Percentiles rank a stretch among this genome's conserved stretches.
Conservation (phyloP, 352 stramenopile genomes). For the Peronospora destructor region DNA sequence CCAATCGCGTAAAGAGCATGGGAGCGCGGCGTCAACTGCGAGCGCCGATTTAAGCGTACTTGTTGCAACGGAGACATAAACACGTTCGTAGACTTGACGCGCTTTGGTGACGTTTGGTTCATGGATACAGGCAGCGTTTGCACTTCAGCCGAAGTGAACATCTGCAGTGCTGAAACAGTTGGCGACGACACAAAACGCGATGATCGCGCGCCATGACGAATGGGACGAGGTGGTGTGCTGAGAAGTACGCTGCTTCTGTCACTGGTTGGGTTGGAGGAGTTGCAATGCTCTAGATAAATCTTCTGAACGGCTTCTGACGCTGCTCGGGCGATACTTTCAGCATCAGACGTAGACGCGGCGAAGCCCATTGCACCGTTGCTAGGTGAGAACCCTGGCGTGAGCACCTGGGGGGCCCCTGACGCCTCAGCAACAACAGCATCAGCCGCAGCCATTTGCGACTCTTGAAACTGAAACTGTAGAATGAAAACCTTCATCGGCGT, state of each 20-base stretch:
- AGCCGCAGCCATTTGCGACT: slow-evolving; percentile 72
- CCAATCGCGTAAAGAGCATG: slow-evolving; percentile 83
- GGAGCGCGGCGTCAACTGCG: slow-evolving; percentile 65
- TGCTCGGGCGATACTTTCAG: slow-evolving; percentile 72
- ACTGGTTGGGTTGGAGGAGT: slow-evolving; percentile 1
- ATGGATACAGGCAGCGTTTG: slow-evolving; percentile 72
- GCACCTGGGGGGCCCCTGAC: slow-evolving; percentile 11
- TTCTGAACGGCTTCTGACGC: slow-evolving; percentile 65
- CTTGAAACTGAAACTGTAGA: slow-evolving; percentile 80
- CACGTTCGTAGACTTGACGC: slow-evolving; percentile 70
- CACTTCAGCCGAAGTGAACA: slow-evolving; percentile 70
- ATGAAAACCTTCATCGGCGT: slow-evolving; percentile 80
- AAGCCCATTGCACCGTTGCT: slow-evolving; percentile 31
- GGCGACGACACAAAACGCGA: slow-evolving; percentile 45
- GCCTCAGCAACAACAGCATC: slow-evolving; percentile 51
- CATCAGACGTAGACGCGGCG: slow-evolving; percentile 55
- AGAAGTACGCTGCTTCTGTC: slow-evolving; percentile 32
- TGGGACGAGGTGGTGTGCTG: slow-evolving; percentile 38
- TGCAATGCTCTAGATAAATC: slow-evolving; percentile 12
- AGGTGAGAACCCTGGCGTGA: slow-evolving; percentile 39
- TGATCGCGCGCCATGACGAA: slow-evolving; percentile 18
- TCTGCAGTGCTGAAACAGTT: slow-evolving; percentile 34
- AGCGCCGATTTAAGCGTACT: slow-evolving; percentile 58
- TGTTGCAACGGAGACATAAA: slow-evolving; percentile 85
- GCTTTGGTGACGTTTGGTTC: slow-evolving; percentile 73